Evolutionary conservation across 805 yeast species (phyloP), one percentile per base, ranked within the genome.

Genomic region (Pichia thaimueangensis): DNA sequence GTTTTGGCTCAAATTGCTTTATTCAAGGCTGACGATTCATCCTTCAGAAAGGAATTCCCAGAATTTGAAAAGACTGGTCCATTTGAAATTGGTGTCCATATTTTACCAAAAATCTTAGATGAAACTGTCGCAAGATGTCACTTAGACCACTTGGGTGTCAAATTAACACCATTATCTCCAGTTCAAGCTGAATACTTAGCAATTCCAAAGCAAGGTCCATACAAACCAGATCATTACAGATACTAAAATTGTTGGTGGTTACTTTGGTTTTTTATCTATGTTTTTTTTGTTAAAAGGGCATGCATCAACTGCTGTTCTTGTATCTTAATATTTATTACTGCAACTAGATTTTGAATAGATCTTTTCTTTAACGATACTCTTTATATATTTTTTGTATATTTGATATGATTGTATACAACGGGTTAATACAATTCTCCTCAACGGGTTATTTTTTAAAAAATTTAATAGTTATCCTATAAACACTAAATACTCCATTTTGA

Each of bases 71-170:
- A 85, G 76, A 78, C 93, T 56, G 96, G 94, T 65, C 83, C 89
- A 61, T 93, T 88, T 73, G 78, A 75, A 54, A 70, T 85, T 55
- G 96, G 95, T 69, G 98, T 91, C 56, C 96, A 91, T 74, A 82
- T 85, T 62, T 77, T 91, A 67, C 98, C 98, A 77, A 91, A 91
- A 84, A 80, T 91, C 63, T 80, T 91, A 72, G 98, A 91, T 71
- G 98, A 91, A 81, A 86, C 95, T 59, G 98, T 91, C 59, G 98
- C 98, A 59, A 86, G 84, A 68, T 83, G 88, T 69, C 98, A 91
- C 75, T 82, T 91, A 72, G 86, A 71, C 66, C 95, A 93, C 76
- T 80, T 91, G 65, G 95, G 93, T 69, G 97, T 81, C 59, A 80
- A 76, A 68, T 82, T 91, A 66, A 76, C 95, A 58, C 70, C 70